Conservation (phyloP, 495 filamentous ascomycete genomes). For the Tuber umbilicatum region DNA sequence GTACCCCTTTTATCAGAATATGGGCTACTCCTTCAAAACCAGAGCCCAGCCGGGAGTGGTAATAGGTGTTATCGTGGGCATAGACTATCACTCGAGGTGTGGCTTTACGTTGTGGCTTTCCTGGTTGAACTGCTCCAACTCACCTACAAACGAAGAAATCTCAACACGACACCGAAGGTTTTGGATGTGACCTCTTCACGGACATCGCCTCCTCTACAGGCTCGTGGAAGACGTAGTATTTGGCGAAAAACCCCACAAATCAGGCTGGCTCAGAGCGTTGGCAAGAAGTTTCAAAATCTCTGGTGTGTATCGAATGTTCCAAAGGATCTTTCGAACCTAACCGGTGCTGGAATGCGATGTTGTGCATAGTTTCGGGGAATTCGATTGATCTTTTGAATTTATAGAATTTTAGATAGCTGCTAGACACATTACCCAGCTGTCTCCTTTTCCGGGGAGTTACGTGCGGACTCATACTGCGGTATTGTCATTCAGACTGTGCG, state of each 20-base stretch:
- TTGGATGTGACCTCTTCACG: neutral
- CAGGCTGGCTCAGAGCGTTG: neutral
- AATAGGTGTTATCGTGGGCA: neutral
- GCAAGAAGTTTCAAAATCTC: neutral
- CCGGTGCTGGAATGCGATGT: no score
- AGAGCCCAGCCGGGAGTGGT: neutral
- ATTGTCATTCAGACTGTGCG: neutral
- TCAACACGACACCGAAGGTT: neutral
- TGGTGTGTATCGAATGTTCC: no score
- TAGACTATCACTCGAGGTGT: neutral
- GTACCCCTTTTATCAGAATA: neutral
- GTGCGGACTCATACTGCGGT: neutral
- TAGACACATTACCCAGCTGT: no score
- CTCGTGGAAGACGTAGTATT: neutral
- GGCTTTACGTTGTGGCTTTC: neutral
- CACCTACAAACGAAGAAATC: neutral
- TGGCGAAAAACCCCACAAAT: neutral
- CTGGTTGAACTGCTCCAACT: neutral
- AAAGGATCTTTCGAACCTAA: no score
- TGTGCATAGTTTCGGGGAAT: neutral
- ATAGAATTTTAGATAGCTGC: neutral
- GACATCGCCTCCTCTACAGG: neutral
- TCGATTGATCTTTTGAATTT: neutral
- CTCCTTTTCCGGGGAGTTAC: neutral
- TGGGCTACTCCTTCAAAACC: neutral